These are phyloP conservation scores for Coffea humblotiana DNA, from an alignment of 305 asterid genomes.

Conservation along the genomic window DNA sequence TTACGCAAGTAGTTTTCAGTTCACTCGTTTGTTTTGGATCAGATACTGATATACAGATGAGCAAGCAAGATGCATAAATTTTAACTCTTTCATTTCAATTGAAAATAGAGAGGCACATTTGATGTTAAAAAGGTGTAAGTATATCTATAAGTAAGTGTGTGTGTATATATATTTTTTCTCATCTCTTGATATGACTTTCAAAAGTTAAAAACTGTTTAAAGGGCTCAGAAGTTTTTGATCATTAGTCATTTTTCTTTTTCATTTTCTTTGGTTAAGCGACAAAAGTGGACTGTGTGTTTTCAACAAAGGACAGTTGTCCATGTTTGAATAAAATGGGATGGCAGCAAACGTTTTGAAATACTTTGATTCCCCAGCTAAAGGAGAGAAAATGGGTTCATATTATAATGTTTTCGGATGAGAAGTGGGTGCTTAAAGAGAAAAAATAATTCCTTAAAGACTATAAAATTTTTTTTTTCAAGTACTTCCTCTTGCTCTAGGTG, in stretches of 20 bases:
- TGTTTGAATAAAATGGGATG: constrained; percentile 25
- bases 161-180: no score
- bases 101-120: background rate
- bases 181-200: background rate
- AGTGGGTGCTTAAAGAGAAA: constrained; percentile 12
- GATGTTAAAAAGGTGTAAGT: background rate
- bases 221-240: background rate
- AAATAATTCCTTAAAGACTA: background rate
- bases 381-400: constrained; percentile 32
- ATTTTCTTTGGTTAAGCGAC: constrained; percentile 28
- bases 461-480: background rate
- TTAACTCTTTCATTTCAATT: background rate
- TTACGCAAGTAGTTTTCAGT: no score
- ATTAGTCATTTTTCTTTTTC: background rate
- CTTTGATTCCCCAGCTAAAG: constrained; percentile 34
- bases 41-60: background rate
- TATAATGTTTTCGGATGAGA: constrained; percentile 7
- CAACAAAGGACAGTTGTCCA: constrained; percentile 42
- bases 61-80: background rate
- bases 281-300: constrained; percentile 36
- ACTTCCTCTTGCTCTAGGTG: background rate
- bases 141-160: no score
- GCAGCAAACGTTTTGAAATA: constrained; percentile 17
- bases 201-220: background rate
- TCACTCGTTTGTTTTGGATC: background rate